A percentile compares a stretch with the other conserved stretches of the same genome.
These are phyloP conservation scores for Wickerhamiella dianesei DNA, from an alignment of 805 yeast species.

Conservation along the genomic window DNA sequence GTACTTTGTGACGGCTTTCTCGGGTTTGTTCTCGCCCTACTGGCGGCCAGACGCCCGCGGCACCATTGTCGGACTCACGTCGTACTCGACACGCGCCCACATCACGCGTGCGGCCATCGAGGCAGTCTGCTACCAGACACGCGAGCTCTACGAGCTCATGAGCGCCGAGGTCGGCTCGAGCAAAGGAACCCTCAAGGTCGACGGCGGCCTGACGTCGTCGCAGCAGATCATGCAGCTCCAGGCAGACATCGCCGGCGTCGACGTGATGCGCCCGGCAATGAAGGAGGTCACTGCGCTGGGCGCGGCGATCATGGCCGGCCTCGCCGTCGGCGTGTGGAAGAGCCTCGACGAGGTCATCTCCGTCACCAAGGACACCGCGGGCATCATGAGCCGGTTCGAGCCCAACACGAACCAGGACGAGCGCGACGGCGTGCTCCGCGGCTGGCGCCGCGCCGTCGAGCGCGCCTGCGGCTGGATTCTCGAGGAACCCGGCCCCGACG, in stretches of 20 bases:
- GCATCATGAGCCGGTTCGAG: constrained; percentile 16
- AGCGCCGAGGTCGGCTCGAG: constrained; percentile 54
- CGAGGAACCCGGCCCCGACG: constrained; percentile 7
- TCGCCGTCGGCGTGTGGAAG: constrained; percentile 60
- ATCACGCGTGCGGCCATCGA: constrained; percentile 90
- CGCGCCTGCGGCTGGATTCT: constrained; percentile 71
- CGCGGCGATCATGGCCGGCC: constrained; percentile 91
- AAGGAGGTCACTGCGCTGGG: constrained; percentile 92
- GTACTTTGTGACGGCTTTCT: constrained; percentile 86
- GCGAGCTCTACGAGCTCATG: constrained; percentile 86
- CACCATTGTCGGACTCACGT: constrained; percentile 84
- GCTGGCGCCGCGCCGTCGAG: constrained; percentile 78
- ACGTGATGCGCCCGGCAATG: constrained; percentile 66
- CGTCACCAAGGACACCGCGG: constrained; percentile 16
- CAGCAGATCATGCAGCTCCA: constrained; percentile 88
- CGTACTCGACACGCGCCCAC: constrained; percentile 81
- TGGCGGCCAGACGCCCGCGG: constrained; percentile 93
- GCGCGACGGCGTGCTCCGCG: constrained; percentile 49
- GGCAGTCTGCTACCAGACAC: constrained; percentile 87
- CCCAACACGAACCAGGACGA: constrained; percentile 39
- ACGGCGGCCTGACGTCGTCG: constrained; percentile 91
- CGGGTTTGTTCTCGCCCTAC: constrained; percentile 89
- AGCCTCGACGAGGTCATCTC: constrained; percentile 51
- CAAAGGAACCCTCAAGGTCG: constrained; percentile 38
- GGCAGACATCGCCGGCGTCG: constrained; percentile 80